These are phyloP conservation scores for Cryphonectria naterciae DNA, from an alignment of 2,329 filamentous ascomycete genomes.

Conservation along the genomic window DNA sequence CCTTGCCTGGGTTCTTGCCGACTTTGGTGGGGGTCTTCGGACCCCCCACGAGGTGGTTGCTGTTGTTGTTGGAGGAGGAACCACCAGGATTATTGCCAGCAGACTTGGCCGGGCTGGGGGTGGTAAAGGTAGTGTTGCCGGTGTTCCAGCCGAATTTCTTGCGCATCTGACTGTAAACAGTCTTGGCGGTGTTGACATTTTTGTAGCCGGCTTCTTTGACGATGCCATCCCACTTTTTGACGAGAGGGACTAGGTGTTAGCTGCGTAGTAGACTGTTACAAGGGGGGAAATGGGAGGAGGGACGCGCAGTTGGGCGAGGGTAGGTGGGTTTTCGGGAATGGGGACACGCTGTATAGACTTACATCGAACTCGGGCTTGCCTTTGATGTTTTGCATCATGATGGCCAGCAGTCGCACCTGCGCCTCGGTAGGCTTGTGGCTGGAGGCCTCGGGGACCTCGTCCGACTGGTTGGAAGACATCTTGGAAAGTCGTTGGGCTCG, in stretches of 20 bases:
- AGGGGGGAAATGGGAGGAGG: too few relatives aligned
- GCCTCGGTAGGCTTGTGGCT: constrained; percentile 21
- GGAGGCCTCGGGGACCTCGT: background rate
- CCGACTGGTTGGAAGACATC: constrained; percentile 15
- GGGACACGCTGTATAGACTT: background rate
- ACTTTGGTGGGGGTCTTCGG: constrained; percentile 25
- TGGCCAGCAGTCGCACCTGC: constrained; percentile 29
- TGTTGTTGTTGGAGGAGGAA: background rate
- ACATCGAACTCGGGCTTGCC: constrained; percentile 30
- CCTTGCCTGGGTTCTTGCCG: constrained; percentile 23
- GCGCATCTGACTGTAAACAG: constrained; percentile 29
- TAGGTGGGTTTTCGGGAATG: background rate
- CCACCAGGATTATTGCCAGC: background rate
- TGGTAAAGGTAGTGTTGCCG: background rate
- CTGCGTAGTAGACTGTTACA: background rate
- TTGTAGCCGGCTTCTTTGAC: constrained; percentile 22
- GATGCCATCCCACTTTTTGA: constrained; percentile 29
- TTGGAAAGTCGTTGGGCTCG: background rate
- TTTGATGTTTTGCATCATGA: constrained; percentile 28
- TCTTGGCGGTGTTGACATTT: constrained; percentile 27
- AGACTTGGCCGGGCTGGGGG: background rate
- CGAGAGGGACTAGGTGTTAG: background rate
- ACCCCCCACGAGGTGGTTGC: background rate
- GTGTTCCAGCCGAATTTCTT: constrained; percentile 24
- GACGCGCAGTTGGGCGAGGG: background rate